Conservation (phyloP, 2,329 filamentous ascomycete genomes). For the Ceratocystis eucalypticola region DNA sequence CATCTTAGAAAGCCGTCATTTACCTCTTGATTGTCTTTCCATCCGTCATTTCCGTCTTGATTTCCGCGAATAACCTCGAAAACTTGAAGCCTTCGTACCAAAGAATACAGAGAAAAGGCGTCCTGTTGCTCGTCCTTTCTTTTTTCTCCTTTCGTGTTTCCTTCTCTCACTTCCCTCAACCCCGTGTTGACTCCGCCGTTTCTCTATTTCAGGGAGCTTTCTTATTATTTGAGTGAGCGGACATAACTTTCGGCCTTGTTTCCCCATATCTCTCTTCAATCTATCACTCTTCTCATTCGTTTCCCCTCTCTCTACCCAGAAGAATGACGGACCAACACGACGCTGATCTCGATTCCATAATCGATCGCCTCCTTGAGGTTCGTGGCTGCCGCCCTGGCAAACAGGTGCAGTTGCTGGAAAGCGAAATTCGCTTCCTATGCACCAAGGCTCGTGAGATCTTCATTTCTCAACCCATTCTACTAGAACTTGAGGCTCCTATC, state of each 20-base stretch:
- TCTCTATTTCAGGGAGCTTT: conserved; percentile 4
- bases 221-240: neutral
- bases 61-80: conserved; percentile 1
- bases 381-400: conserved; percentile 95
- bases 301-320: neutral
- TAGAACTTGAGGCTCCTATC: conserved; percentile 96
- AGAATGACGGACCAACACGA: conserved; percentile 58
- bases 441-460: conserved; percentile 99
- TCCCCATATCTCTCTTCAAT: neutral
- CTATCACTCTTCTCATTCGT: conserved; percentile 3
- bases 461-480: conserved; percentile 94
- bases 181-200: conserved; percentile 13
- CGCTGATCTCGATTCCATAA: conserved; percentile 98
- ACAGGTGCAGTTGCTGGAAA: conserved; percentile 92
- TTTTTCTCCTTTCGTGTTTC: neutral
- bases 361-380: conserved; percentile 94
- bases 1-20: conserved; percentile 6
- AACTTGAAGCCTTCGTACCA: neutral
- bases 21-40: neutral
- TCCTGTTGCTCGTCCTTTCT: neutral
- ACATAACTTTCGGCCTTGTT: conserved; percentile 1
- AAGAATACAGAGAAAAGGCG: neutral
- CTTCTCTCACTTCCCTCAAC: neutral
- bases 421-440: conserved; percentile 93
- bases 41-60: neutral